A percentile compares a stretch with the other conserved stretches of the same genome.
Evolutionary conservation across 257 asterid species (phyloP).

Genomic region (Solanum sejunctum): DNA sequence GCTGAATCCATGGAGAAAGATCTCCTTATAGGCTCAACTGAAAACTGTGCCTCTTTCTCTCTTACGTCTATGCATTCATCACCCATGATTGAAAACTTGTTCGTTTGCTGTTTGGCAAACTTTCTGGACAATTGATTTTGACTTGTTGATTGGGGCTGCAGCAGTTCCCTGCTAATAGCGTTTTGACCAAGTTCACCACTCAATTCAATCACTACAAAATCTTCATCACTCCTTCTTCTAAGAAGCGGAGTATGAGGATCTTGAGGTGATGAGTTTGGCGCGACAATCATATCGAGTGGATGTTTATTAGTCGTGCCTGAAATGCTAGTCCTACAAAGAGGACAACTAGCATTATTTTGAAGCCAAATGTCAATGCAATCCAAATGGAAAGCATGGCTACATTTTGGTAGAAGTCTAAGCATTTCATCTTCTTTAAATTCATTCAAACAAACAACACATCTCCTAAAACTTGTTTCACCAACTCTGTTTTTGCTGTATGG

Average conservation of each 20-base stretch:
- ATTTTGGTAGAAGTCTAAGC: conserved; percentile 57
- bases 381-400: conserved; percentile 64
- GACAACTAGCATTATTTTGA: conserved; percentile 58
- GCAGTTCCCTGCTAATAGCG: conserved; percentile 23
- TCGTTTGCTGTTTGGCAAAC: conserved; percentile 3
- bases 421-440: conserved; percentile 57
- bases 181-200: conserved; percentile 15
- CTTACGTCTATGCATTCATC: conserved; percentile 54
- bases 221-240: conserved; percentile 27
- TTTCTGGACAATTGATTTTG: conserved; percentile 30
- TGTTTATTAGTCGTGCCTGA: conserved; percentile 30
- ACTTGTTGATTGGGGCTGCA: conserved; percentile 10
- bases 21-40: conserved; percentile 55
- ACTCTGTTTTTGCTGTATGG: conserved; percentile 21
- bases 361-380: conserved; percentile 87
- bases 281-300: conserved; percentile 22
- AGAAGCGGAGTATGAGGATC: conserved; percentile 22
- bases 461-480: conserved; percentile 18
- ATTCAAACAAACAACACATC: conserved; percentile 63
- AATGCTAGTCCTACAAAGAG: conserved; percentile 62
- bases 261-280: conserved; percentile 78
- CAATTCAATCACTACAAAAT: conserved; percentile 38
- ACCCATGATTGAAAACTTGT: conserved; percentile 68
- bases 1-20: conserved; percentile 93
- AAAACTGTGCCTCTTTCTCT: conserved; percentile 39